Conservation (phyloP, 805 yeast genomes). For the Cyberlindnera amylophila region DNA sequence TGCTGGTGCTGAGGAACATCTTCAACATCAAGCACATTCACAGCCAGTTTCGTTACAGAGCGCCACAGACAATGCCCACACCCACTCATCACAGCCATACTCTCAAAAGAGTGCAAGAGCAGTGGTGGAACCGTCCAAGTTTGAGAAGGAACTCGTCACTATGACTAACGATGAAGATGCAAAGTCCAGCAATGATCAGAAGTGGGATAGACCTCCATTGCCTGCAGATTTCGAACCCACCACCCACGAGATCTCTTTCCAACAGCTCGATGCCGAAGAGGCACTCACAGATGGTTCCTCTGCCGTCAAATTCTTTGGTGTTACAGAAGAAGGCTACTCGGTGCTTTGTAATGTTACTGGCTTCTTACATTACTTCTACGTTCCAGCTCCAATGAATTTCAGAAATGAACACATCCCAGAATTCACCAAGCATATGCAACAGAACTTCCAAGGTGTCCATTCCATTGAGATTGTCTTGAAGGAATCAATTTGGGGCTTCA, state of each 20-base stretch:
- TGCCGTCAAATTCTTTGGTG: constrained; percentile 85
- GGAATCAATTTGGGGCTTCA: constrained; percentile 92
- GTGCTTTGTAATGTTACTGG: constrained; percentile 88
- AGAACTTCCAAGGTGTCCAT: constrained; percentile 52
- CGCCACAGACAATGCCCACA: constrained; percentile 12
- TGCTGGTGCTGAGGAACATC: constrained; percentile 20
- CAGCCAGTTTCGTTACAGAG: constrained; percentile 24
- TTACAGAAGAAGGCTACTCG: constrained; percentile 82
- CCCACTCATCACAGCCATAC: constrained; percentile 29
- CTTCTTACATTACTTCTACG: constrained; percentile 85
- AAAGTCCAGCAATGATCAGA: constrained; percentile 28
- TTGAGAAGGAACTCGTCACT: constrained; percentile 48
- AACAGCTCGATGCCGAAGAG: constrained; percentile 95
- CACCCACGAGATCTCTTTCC: constrained; percentile 61
- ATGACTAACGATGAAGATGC: constrained; percentile 38
- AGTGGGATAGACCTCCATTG: constrained; percentile 57
- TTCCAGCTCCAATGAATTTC: constrained; percentile 84
- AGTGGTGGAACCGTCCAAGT: constrained; percentile 39
- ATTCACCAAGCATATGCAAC: constrained; percentile 44
- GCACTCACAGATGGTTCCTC: constrained; percentile 53
- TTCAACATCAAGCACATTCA: constrained; percentile 27
- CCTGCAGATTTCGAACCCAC: constrained; percentile 46
- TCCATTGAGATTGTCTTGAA: constrained; percentile 63
- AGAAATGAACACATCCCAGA: constrained; percentile 47
- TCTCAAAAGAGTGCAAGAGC: constrained; percentile 27